phyloP scores from a whole-genome alignment of 257 asterid species.

The Lycium ferocissimum region DNA sequence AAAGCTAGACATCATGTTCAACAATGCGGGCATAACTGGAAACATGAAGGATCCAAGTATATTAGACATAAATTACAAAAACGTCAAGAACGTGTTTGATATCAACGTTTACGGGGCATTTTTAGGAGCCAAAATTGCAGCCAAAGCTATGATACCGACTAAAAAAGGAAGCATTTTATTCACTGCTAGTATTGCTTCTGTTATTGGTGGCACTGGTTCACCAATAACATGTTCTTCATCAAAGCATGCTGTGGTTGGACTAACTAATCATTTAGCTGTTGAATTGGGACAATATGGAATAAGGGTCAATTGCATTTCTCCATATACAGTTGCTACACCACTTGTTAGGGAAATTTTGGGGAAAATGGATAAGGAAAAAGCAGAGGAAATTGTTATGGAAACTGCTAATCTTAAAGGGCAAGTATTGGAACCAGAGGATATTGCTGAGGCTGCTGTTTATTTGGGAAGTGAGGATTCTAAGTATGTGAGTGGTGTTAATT shows the following conservation, averaged over 20 bases:
- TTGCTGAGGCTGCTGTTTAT: constrained; percentile 38
- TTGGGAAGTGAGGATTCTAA: constrained; percentile 38
- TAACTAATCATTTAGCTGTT: constrained; percentile 36
- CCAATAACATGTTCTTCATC: constrained; percentile 33
- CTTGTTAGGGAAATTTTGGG: constrained; percentile 9
- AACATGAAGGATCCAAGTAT: background rate
- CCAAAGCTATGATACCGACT: constrained; percentile 34
- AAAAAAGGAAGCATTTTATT: constrained; percentile 31
- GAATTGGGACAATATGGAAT: constrained; percentile 39
- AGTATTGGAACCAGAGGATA: constrained; percentile 22
- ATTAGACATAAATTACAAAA: background rate
- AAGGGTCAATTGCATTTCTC: constrained; percentile 46
- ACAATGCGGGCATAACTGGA: constrained; percentile 40
- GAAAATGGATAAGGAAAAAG: background rate
- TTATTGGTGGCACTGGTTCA: constrained; percentile 23
- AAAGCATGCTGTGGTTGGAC: constrained; percentile 39
- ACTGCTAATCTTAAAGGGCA: constrained; percentile 22
- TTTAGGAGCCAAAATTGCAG: constrained; percentile 41
- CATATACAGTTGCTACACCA: constrained; percentile 30
- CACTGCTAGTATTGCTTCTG: constrained; percentile 32
- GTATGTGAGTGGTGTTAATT: constrained; percentile 39
- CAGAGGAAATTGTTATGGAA: background rate
- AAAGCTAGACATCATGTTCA: constrained; percentile 45
- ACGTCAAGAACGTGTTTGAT: constrained; percentile 28
- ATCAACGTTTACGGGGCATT: constrained; percentile 32